Percentiles rank a stretch among this genome's conserved stretches.
phyloP scores from a whole-genome alignment of 106 monocot genomes.

The Dendrobium chrysotoxum region DNA sequence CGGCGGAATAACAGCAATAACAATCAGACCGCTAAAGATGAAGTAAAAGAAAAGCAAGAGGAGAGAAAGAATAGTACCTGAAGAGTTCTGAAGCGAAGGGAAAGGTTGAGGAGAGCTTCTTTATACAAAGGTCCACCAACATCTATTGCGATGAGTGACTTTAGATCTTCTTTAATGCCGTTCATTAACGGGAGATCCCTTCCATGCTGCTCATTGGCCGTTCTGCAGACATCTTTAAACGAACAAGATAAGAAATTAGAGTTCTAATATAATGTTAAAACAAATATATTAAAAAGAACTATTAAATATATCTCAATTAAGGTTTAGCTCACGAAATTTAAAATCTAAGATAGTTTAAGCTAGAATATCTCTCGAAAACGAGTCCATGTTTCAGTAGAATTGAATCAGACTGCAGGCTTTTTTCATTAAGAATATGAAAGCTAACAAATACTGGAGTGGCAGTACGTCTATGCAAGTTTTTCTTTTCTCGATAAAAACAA shows the following conservation, averaged over 20 bases:
- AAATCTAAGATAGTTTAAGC: neutral
- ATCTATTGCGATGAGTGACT: conserved; percentile 49
- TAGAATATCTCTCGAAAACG: too few relatives aligned
- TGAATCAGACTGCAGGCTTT: too few relatives aligned
- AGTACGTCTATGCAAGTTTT: too few relatives aligned
- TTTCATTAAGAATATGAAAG: too few relatives aligned
- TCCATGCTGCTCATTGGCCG: conserved; percentile 57
- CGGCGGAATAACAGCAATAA: neutral
- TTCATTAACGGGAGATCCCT: conserved; percentile 82
- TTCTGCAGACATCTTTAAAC: conserved; percentile 34
- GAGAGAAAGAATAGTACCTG: conserved; percentile 20
- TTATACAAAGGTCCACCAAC: conserved; percentile 27
- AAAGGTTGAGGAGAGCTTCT: conserved; percentile 53
- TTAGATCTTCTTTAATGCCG: conserved; percentile 84
- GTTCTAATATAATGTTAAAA: neutral
- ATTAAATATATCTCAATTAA: neutral
- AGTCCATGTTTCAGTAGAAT: too few relatives aligned
- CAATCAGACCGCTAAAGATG: neutral
- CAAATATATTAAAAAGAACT: neutral
- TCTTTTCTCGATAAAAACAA: too few relatives aligned
- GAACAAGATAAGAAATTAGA: neutral
- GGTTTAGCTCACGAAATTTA: neutral
- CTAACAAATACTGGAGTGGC: too few relatives aligned
- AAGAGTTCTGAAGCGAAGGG: conserved; percentile 51
- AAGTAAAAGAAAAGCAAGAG: neutral